Conservation (phyloP, 331 rosid species). For the Malus hybrid region DNA sequence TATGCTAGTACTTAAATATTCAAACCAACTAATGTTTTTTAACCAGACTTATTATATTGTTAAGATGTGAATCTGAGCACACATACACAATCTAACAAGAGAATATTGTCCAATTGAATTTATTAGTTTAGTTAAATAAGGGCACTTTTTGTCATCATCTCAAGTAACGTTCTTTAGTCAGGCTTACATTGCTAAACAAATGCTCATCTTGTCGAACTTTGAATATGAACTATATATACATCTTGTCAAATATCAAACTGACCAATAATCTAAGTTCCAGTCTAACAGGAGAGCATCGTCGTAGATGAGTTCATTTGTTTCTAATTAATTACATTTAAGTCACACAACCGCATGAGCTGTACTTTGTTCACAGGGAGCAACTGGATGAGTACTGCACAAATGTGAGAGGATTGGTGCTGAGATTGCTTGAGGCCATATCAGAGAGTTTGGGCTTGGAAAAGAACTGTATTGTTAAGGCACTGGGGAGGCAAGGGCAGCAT, state of each 20-base stretch:
- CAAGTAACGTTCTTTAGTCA: neutral
- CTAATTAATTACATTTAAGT: neutral
- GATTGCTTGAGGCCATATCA: constrained; percentile 36
- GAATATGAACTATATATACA: no score
- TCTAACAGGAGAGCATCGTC: neutral
- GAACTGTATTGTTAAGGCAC: constrained; percentile 13
- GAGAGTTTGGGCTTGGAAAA: constrained; percentile 35
- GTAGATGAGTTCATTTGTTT: no score
- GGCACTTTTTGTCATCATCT: no score
- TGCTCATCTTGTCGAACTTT: neutral
- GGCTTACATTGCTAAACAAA: neutral
- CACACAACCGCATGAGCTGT: neutral
- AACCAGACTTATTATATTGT: no score
- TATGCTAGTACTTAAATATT: neutral
- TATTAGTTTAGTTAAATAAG: no score
- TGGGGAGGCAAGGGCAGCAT: constrained; percentile 44
- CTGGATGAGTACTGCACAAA: constrained; percentile 42
- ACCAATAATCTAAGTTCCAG: no score
- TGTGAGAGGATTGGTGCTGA: constrained; percentile 29
- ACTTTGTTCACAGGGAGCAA: constrained; percentile 30
- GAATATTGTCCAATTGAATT: neutral
- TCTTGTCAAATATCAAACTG: no score
- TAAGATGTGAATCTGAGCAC: no score
- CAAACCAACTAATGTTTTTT: no score
- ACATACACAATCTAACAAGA: no score